phyloP scores from a whole-genome alignment of 768 basidiomycete species.

The Nidula microcarpa region DNA sequence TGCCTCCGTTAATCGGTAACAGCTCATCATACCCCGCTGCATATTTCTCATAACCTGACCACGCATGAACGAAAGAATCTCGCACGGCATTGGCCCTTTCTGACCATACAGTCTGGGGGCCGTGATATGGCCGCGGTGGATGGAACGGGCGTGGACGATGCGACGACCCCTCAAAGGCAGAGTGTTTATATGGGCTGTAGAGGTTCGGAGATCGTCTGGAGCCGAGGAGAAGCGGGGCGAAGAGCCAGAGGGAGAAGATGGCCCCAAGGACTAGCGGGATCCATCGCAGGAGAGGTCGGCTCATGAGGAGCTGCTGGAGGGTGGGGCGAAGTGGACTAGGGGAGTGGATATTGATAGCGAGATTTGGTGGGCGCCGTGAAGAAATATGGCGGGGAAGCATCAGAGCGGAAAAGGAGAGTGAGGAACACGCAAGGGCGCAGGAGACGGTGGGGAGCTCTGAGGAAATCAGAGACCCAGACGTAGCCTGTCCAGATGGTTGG shows the following conservation, averaged over 20 bases:
- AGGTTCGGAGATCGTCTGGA: background rate
- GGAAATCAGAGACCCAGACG: too few species aligned
- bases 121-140: constrained; percentile 3
- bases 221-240: constrained; percentile 1
- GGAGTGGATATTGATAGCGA: constrained; percentile 1
- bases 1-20: constrained; percentile 43
- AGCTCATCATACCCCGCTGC: constrained; percentile 61
- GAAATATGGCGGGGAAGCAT: background rate
- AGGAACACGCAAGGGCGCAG: too few species aligned
- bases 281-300: constrained; percentile 3
- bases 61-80: constrained; percentile 60
- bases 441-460: too few species aligned
- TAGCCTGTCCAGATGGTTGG: too few species aligned
- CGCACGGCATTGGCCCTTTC: constrained; percentile 51
- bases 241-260: constrained; percentile 4
- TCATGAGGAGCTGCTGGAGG: background rate
- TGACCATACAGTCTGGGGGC: constrained; percentile 32
- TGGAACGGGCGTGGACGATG: background rate
- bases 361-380: background rate
- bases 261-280: background rate
- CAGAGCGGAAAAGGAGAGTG: background rate
- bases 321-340: background rate
- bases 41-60: constrained; percentile 45
- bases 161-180: background rate
- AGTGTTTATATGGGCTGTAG: background rate